Evolutionary conservation across 805 yeast species (phyloP).

Genomic region (Ogataea saltuana): DNA sequence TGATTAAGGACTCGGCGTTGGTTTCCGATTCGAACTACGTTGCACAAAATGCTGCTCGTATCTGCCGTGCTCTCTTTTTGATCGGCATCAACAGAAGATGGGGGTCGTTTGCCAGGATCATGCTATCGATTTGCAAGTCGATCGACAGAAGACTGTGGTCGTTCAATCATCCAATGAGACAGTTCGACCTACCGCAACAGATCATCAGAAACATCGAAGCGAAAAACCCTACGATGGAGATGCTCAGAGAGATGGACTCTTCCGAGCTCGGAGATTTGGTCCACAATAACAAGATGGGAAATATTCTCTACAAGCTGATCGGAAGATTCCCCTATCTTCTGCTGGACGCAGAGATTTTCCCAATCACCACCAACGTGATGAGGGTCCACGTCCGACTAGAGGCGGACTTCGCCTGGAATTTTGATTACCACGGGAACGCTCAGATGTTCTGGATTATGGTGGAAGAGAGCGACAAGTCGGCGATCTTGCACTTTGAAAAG

Average conservation of each 20-base stretch:
- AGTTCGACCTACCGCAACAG: slow-evolving; percentile 75
- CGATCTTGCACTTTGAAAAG: slow-evolving; percentile 79
- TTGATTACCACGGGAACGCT: slow-evolving; percentile 72
- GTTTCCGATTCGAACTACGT: slow-evolving; percentile 88
- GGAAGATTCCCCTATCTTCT: slow-evolving; percentile 73
- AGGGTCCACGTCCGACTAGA: slow-evolving; percentile 69
- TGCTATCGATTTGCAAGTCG: slow-evolving; percentile 82
- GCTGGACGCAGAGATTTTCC: slow-evolving; percentile 82
- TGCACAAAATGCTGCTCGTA: slow-evolving; percentile 93
- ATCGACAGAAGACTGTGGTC: slow-evolving; percentile 87
- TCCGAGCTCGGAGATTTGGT: slow-evolving; percentile 87
- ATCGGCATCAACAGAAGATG: slow-evolving; percentile 88
- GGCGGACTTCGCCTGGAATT: slow-evolving; percentile 88
- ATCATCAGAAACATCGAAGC: slow-evolving; percentile 61
- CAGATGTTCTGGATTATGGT: slow-evolving; percentile 92
- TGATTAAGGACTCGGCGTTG: slow-evolving; percentile 75
- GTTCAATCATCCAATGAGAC: slow-evolving; percentile 84
- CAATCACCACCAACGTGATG: slow-evolving; percentile 85
- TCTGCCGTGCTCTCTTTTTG: slow-evolving; percentile 84
- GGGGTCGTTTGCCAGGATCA: slow-evolving; percentile 76
- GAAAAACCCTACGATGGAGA: slow-evolving; percentile 69
- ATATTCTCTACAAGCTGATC: slow-evolving; percentile 55
- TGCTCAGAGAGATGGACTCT: slow-evolving; percentile 68
- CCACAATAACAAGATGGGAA: slow-evolving; percentile 78
- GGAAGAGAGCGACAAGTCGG: slow-evolving; percentile 76